Evolutionary conservation across 1,284 basidiomycete genomes (phyloP).

Genomic region (Vanrija pseudolonga): DNA sequence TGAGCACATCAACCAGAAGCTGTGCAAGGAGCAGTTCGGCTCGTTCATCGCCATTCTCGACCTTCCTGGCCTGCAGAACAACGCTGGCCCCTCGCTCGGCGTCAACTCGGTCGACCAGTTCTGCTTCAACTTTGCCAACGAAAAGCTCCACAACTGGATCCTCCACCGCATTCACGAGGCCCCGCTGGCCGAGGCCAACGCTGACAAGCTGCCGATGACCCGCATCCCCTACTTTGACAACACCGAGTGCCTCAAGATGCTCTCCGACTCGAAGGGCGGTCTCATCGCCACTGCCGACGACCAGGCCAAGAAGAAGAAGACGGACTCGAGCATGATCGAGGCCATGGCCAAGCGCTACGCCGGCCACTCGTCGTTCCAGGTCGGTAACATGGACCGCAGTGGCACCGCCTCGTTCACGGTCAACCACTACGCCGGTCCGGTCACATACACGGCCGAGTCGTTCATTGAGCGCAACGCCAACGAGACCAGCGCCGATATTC

Average conservation of each 20-base stretch:
- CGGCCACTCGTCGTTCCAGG: conserved; percentile 85
- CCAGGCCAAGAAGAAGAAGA: conserved; percentile 87
- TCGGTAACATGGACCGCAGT: conserved; percentile 67
- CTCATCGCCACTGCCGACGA: conserved; percentile 97
- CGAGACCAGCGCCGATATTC: conserved; percentile 86
- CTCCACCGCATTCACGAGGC: conserved; percentile 68
- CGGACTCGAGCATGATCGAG: conserved; percentile 88
- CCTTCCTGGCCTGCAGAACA: conserved; percentile 87
- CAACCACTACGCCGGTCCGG: conserved; percentile 84
- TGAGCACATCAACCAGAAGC: conserved; percentile 89
- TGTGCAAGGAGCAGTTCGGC: conserved; percentile 84
- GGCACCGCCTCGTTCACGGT: conserved; percentile 86
- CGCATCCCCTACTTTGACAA: conserved; percentile 78
- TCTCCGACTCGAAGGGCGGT: conserved; percentile 84
- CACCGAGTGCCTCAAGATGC: conserved; percentile 77
- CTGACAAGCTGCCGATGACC: conserved; percentile 72
- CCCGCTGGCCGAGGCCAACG: conserved; percentile 73
- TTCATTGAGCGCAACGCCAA: conserved; percentile 89
- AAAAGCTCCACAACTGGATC: conserved; percentile 79
- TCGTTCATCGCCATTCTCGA: conserved; percentile 95
- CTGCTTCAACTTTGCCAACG: conserved; percentile 92
- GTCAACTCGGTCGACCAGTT: conserved; percentile 94
- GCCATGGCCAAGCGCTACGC: conserved; percentile 92
- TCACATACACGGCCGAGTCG: conserved; percentile 84
- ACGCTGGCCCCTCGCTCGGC: conserved; percentile 60